These are phyloP conservation scores for Dioscorea alata DNA, from an alignment of 106 monocot species.

Conservation along the genomic window DNA sequence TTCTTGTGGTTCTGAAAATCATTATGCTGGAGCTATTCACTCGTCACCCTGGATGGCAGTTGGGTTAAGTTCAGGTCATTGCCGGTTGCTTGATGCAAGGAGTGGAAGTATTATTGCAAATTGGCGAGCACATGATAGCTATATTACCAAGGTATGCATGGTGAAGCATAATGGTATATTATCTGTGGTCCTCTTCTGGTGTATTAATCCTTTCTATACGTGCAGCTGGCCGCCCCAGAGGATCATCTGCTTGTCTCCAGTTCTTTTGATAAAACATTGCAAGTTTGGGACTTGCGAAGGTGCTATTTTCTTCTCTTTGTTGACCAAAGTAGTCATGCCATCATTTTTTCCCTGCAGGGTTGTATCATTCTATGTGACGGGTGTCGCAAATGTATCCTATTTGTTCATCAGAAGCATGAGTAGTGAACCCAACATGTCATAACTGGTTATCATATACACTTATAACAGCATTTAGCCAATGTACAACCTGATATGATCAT, in stretches of 20 bases:
- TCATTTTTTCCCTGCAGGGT: not conserved
- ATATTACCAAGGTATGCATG: slow-evolving; percentile 75
- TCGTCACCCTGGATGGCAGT: slow-evolving; percentile 56
- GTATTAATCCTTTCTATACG: slow-evolving; percentile 7
- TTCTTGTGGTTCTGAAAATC: slow-evolving; percentile 62
- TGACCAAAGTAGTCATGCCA: not conserved
- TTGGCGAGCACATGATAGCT: slow-evolving; percentile 92
- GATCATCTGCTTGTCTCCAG: slow-evolving; percentile 92
- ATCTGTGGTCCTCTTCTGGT: too few relatives aligned
- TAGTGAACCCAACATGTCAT: too few relatives aligned
- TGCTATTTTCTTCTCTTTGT: slow-evolving; percentile 7
- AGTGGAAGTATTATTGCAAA: slow-evolving; percentile 64
- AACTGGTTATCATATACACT: too few relatives aligned
- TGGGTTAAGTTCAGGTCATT: slow-evolving; percentile 83
- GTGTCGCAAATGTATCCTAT: too few relatives aligned
- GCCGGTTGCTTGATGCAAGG: slow-evolving; percentile 82
- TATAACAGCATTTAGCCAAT: too few relatives aligned
- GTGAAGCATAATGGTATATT: too few relatives aligned
- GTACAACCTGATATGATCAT: too few relatives aligned
- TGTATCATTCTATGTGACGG: too few relatives aligned
- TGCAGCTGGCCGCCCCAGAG: slow-evolving; percentile 73
- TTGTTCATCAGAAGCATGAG: too few relatives aligned
- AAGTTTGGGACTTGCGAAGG: slow-evolving; percentile 95
- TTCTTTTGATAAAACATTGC: slow-evolving; percentile 88
- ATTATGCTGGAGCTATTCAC: slow-evolving; percentile 15